Base-by-base conservation (phyloP, 164 flowering plant species). In the Hamamelis virginiana region DNA sequence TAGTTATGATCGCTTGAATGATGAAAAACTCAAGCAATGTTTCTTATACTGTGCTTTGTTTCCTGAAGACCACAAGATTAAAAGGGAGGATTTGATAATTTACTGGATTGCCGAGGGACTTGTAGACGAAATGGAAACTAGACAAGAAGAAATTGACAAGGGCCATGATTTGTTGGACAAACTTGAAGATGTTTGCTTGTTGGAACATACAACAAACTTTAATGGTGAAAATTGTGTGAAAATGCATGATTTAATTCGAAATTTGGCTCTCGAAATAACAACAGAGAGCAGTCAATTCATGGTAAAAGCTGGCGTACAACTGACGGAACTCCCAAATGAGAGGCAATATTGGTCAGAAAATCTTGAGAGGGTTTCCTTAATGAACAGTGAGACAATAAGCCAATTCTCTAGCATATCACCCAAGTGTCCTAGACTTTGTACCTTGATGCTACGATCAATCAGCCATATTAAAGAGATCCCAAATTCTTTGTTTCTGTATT, bases 161-260 rank as follows among this genome's bases (percentile, higher is more conserved):
- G 76, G 72, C 0, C 8, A 26, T 14, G 14, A 15, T 0, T 46
- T 67, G 13, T 16, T 73, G 9, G 46, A 63, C 44, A 59, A 73
- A 57, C 72, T 73, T 1, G 55, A 26, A 46, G 28, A 57, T 73
- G 64, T 68, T 26, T 64, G 71, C 50, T 21, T 78, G 59, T 28
- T 78, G 12, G 74, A 75, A 53, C 33, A 38, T 33, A 59, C 16
- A 0, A 19, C 21, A 9, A 25, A 59, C 15, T 47, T 58, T 10
- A 50, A n/a, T 22, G 56, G 41, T 8, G 21, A 18, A 23, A 47
- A 21, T 9, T 52, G 59, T 19, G 70, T 70, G 22, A 75, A 59
- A 64, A 69, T 78, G 76, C 81, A 75, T 52, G 78, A 73, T 46
- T 3, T 78, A 1, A 59, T 78, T 4, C 65, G 78, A 11, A 74